Percentiles rank a stretch among this genome's conserved stretches.
Conservation (phyloP, 2,329 filamentous ascomycete species). For the Trichoderma sp. region DNA sequence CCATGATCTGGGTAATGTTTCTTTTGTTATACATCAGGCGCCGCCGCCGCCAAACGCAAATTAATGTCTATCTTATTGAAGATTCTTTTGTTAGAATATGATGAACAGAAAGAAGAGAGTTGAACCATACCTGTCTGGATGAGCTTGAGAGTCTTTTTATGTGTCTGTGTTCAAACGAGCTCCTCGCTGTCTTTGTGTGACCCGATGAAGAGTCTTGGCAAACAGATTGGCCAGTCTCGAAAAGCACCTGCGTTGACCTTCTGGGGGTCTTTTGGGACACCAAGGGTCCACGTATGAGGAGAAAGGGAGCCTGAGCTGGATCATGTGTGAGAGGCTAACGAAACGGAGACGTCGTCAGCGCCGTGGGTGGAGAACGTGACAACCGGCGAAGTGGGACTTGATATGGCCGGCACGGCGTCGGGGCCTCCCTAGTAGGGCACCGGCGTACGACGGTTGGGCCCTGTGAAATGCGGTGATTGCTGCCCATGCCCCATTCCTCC, state of each 20-base stretch:
- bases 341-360: slow-evolving; percentile 11
- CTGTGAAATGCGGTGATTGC: neutral
- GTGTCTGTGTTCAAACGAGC: neutral
- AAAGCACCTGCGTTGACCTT: neutral
- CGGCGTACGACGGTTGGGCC: neutral
- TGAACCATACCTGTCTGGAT: neutral
- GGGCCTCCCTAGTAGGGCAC: neutral
- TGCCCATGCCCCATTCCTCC: neutral
- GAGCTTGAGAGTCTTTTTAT: neutral
- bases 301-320: neutral
- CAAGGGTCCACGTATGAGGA: neutral
- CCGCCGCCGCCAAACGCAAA: slow-evolving; percentile 3
- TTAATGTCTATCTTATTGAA: slow-evolving; percentile 6
- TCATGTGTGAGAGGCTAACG: neutral
- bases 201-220: neutral
- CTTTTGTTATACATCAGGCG: slow-evolving; percentile 8
- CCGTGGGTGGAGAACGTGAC: slow-evolving; percentile 11
- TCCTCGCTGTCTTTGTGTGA: neutral
- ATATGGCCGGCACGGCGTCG: slow-evolving; percentile 11
- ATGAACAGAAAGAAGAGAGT: neutral
- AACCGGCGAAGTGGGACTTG: slow-evolving; percentile 18
- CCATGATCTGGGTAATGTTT: slow-evolving; percentile 18
- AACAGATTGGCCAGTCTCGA: neutral
- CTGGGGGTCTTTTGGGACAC: neutral
- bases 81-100: neutral